phyloP scores from a whole-genome alignment of 129 eudicot species.

The Lactuca saligna region DNA sequence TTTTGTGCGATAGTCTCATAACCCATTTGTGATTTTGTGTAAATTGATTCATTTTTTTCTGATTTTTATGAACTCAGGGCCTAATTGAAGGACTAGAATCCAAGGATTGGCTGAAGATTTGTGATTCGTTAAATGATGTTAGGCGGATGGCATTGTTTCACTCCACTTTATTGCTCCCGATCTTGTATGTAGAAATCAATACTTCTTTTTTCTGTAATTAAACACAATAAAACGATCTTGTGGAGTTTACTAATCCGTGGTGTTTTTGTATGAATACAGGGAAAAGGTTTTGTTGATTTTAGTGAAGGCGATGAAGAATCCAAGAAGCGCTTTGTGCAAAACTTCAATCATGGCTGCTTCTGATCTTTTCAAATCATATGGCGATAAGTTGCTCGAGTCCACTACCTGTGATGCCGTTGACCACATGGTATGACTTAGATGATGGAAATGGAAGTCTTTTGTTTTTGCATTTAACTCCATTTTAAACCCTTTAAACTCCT shows the following conservation, averaged over 20 bases:
- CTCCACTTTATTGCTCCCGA: slow-evolving; percentile 58
- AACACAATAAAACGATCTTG: not conserved
- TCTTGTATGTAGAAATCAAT: slow-evolving; percentile 49
- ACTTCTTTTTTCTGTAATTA: not conserved
- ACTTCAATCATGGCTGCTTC: slow-evolving; percentile 93
- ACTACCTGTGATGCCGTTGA: slow-evolving; percentile 59
- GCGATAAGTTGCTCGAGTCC: slow-evolving; percentile 68
- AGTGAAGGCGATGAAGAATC: slow-evolving; percentile 93
- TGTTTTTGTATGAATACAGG: slow-evolving; percentile 37
- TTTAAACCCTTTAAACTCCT: too few species aligned
- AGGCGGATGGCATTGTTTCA: slow-evolving; percentile 81
- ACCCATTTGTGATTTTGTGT: slow-evolving; percentile 2
- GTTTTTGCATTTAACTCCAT: too few species aligned
- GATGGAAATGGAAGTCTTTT: too few species aligned
- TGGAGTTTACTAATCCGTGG: slow-evolving; percentile 2
- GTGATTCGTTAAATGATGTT: slow-evolving; percentile 76
- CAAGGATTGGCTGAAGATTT: slow-evolving; percentile 86
- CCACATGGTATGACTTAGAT: slow-evolving; percentile 52
- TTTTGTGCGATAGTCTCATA: not conserved
- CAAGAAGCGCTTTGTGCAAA: slow-evolving; percentile 93
- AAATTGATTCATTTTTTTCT: not conserved
- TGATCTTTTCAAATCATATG: slow-evolving; percentile 73
- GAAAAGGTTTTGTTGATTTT: slow-evolving; percentile 74
- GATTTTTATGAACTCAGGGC: slow-evolving; percentile 41
- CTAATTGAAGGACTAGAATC: slow-evolving; percentile 87